Evolutionary conservation across 768 basidiomycete genomes (phyloP), one percentile per base, ranked within the genome.

Genomic region (Tephrocybe sp.): DNA sequence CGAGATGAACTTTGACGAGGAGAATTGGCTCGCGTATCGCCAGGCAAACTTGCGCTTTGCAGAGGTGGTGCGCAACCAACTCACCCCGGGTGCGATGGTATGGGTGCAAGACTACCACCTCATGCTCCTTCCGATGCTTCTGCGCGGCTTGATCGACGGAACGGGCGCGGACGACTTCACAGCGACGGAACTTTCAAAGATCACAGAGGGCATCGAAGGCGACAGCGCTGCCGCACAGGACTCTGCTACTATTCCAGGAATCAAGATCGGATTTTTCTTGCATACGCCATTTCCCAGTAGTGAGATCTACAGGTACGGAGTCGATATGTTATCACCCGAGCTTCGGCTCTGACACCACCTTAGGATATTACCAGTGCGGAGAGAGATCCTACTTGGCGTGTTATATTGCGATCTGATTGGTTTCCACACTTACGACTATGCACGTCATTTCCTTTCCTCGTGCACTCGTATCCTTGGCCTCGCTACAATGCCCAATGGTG

Each of bases 391-490:
- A n/a, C 84, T 98, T 28, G 97, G 97, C 25, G 81, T 98, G 36
- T 78, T 98, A 12, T 92, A 95, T 67, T 98, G 92, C 61, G 96
- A 99, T 64, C 79, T 99, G 54, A 93, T 99, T 61, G 97, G 97
- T 12, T 99, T 98, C 83, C 97, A 99, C 75, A 99, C 97, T 8
- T 99, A 96, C 70, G 97, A 99, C 69, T 99, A 99, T 63, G 97
- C 97, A 1, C 94, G 97, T 34, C 97, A 99, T 69, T 99, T 99
- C 83, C 79, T 99, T 41, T 98, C 96, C 7, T 96, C 93, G 35
- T 98, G 95, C 69, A 98, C 97, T 2, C 89, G 97, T 37, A 96
- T 99, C 57, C 84, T 99, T 31, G 89, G 88, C 27, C 79, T 98
- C 26, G 86, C 92, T 12, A 98, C 97, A 1, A 93, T 97, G 89